Evolutionary conservation across 805 yeast species (phyloP).

Genomic region (Lachancea fermentati): DNA sequence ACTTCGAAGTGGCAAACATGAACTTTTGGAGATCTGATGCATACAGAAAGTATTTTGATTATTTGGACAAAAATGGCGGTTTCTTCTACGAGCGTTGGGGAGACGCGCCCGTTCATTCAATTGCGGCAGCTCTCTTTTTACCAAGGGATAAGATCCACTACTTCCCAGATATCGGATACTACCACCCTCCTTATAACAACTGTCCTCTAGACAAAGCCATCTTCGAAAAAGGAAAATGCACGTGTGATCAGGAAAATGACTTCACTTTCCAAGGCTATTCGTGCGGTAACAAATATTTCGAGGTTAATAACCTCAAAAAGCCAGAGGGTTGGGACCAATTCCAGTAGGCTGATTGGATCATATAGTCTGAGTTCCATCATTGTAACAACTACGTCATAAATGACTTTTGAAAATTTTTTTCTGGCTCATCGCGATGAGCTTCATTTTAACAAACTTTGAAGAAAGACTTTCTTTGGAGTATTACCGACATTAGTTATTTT

Average conservation of each 20-base stretch:
- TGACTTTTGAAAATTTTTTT: no score
- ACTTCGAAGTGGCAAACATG: conserved; percentile 76
- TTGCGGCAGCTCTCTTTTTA: conserved; percentile 76
- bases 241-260: conserved; percentile 63
- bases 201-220: conserved; percentile 65
- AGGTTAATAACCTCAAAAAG: conserved; percentile 48
- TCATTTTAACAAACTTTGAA: no score
- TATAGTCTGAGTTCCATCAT: no score
- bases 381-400: neutral
- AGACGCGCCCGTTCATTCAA: conserved; percentile 88
- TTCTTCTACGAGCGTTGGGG: conserved; percentile 94
- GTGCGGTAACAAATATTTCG: conserved; percentile 61
- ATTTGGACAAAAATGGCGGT: conserved; percentile 79
- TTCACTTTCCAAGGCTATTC: conserved; percentile 73
- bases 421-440: neutral
- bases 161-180: conserved; percentile 82
- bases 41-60: conserved; percentile 63
- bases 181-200: conserved; percentile 72
- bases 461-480: no score
- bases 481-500: no score
- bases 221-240: conserved; percentile 61
- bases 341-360: neutral
- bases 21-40: conserved; percentile 71
- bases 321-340: conserved; percentile 64
- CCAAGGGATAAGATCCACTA: conserved; percentile 67